Evolutionary conservation across 2,329 filamentous ascomycete genomes (phyloP).

Genomic region (Neoarthrinium moseri): DNA sequence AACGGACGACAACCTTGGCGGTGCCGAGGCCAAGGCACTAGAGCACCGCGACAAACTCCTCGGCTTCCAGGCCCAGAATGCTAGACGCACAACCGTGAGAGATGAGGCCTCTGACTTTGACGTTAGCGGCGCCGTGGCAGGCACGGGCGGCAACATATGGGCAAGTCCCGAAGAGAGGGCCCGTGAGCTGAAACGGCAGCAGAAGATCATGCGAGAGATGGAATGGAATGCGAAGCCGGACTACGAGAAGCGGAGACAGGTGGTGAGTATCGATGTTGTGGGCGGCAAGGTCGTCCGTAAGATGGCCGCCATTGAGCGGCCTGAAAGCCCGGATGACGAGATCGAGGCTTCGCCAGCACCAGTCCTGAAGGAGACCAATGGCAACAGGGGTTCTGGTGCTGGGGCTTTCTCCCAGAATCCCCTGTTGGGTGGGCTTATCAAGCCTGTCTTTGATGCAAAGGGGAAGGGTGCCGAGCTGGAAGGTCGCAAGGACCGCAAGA

Average conservation of each 20-base stretch:
- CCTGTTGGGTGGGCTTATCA: slow-evolving; percentile 62
- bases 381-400: slow-evolving; percentile 33
- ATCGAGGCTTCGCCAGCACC: slow-evolving; percentile 19
- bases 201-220: slow-evolving; percentile 78
- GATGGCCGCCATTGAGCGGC: slow-evolving; percentile 64
- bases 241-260: slow-evolving; percentile 83
- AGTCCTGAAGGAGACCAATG: slow-evolving; percentile 30
- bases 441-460: slow-evolving; percentile 58
- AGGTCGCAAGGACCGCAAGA: slow-evolving; percentile 40
- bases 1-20: slow-evolving; percentile 36
- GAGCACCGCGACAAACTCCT: slow-evolving; percentile 81
- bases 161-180: slow-evolving; percentile 80
- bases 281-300: slow-evolving; percentile 73
- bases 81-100: slow-evolving; percentile 76
- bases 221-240: slow-evolving; percentile 84
- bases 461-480: slow-evolving; percentile 46
- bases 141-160: slow-evolving; percentile 68
- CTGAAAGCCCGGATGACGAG: slow-evolving; percentile 50
- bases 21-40: slow-evolving; percentile 67
- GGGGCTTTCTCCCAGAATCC: slow-evolving; percentile 71
- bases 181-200: slow-evolving; percentile 79
- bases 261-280: slow-evolving; percentile 81
- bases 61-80: slow-evolving; percentile 82
- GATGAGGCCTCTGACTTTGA: slow-evolving; percentile 76
- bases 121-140: slow-evolving; percentile 42